phyloP scores from a whole-genome alignment of 768 basidiomycete species.

The Crepidotus variabilis region DNA sequence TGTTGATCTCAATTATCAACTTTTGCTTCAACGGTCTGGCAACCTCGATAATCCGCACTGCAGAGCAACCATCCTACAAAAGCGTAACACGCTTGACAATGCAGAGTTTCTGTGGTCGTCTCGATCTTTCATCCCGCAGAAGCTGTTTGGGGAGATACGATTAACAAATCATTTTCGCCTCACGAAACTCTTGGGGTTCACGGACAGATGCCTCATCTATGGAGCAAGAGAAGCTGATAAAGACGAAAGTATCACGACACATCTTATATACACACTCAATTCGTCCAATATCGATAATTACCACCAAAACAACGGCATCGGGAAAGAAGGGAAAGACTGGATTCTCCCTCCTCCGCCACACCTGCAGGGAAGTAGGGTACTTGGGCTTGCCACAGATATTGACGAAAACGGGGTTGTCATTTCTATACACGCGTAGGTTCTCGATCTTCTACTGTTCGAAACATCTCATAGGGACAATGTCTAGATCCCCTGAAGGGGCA shows the following conservation, averaged over 20 bases:
- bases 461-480: not conserved
- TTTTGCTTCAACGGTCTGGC: too few species aligned
- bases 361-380: not conserved
- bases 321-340: not conserved
- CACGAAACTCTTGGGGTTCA: not conserved
- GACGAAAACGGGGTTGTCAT: not conserved
- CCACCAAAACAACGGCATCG: not conserved
- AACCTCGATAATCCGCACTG: not conserved
- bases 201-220: not conserved
- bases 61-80: not conserved
- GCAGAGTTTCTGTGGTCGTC: not conserved
- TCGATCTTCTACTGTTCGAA: not conserved
- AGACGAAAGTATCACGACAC: not conserved
- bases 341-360: not conserved
- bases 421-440: not conserved
- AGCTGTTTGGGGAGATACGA: not conserved
- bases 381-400: not conserved
- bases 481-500: not conserved
- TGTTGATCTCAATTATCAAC: too few species aligned
- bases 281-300: not conserved
- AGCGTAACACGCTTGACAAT: not conserved
- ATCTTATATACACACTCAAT: not conserved
- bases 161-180: not conserved
- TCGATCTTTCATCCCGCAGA: not conserved
- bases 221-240: not conserved